Percentiles rank a stretch among this genome's conserved stretches.
phyloP scores from a whole-genome alignment of 257 asterid species.

The Solanum lycopersicoides region DNA sequence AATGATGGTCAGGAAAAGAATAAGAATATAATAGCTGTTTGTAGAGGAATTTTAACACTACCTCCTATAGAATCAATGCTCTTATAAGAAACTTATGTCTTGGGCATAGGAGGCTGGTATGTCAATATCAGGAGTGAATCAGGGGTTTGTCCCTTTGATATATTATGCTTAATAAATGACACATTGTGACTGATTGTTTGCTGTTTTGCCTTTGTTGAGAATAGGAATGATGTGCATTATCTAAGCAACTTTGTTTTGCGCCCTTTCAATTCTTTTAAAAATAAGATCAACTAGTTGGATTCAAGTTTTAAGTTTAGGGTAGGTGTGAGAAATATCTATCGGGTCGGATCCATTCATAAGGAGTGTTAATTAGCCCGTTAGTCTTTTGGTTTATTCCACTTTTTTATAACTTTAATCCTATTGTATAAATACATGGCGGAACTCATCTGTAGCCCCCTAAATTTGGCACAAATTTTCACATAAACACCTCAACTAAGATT shows the following conservation, averaged over 20 bases:
- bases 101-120: background rate
- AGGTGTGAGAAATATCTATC: background rate
- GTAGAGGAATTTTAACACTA: background rate
- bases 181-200: background rate
- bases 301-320: background rate
- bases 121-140: background rate
- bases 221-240: background rate
- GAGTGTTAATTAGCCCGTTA: background rate
- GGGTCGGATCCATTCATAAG: background rate
- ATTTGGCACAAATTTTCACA: too few species aligned
- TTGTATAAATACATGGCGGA: too few species aligned
- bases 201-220: background rate
- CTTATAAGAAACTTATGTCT: background rate
- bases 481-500: too few species aligned
- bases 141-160: background rate
- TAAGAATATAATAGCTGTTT: background rate
- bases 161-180: background rate
- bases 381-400: background rate
- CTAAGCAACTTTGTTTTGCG: background rate
- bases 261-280: background rate
- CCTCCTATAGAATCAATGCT: background rate
- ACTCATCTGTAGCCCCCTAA: too few species aligned
- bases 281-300: background rate
- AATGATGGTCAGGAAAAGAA: background rate
- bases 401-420: background rate